These are phyloP conservation scores for Aspergillus quadrilineatus DNA, from an alignment of 2,329 filamentous ascomycete species.

Conservation along the genomic window DNA sequence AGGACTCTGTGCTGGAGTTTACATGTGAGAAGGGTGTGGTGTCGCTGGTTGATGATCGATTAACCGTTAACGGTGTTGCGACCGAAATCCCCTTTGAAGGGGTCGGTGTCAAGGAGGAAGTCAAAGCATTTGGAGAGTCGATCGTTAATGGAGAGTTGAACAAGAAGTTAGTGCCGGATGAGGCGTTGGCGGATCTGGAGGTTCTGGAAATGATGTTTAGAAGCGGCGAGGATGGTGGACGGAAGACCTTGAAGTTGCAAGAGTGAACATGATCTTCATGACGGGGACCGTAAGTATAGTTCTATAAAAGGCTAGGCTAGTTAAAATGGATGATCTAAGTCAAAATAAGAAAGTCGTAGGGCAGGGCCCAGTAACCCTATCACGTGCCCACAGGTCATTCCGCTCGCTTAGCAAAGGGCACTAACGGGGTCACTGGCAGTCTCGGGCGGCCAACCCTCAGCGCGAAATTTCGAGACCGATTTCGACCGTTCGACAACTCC, in stretches of 20 bases:
- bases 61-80: conserved; percentile 37
- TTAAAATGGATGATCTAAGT: neutral
- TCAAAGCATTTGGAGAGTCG: conserved; percentile 53
- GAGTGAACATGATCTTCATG: conserved; percentile 5
- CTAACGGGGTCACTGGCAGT: conserved; percentile 27
- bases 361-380: conserved; percentile 1
- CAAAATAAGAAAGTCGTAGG: neutral
- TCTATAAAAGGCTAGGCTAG: neutral
- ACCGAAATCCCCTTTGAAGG: conserved; percentile 49
- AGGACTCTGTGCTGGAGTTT: conserved; percentile 50
- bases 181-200: conserved; percentile 55
- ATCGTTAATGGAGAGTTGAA: conserved; percentile 46
- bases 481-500: conserved; percentile 44
- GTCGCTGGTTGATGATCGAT: conserved; percentile 39
- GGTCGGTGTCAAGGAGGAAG: conserved; percentile 53
- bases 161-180: conserved; percentile 48
- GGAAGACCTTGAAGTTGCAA: conserved; percentile 26
- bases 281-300: neutral
- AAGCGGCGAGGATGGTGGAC: conserved; percentile 35
- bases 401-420: conserved; percentile 34
- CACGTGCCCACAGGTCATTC: conserved; percentile 4
- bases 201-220: conserved; percentile 41
- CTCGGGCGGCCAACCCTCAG: conserved; percentile 34
- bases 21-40: conserved; percentile 54
- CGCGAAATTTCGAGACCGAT: conserved; percentile 42